A percentile compares a stretch with the other conserved stretches of the same genome.
Conservation (phyloP, 2,329 filamentous ascomycete genomes). For the Cladosporium sp. region DNA sequence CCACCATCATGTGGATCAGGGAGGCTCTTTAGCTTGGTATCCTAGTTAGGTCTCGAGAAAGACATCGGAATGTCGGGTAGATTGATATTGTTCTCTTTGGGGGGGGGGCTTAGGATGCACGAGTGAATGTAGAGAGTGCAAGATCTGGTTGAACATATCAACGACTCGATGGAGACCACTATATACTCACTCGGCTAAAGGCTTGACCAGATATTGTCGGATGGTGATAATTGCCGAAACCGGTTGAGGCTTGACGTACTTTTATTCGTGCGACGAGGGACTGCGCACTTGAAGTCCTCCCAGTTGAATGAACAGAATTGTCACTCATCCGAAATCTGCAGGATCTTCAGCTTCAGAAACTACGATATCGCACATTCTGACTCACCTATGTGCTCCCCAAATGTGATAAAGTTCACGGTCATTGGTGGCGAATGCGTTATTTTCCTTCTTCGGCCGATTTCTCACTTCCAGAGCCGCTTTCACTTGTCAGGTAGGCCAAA, state of each 20-base stretch:
- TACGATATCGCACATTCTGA: background rate
- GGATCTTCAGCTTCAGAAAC: background rate
- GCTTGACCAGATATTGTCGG: background rate
- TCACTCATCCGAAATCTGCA: background rate
- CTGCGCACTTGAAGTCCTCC: background rate
- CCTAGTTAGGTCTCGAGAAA: background rate
- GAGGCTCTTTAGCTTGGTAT: background rate
- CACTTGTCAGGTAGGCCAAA: too few species aligned
- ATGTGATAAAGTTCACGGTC: background rate
- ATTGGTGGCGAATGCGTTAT: background rate
- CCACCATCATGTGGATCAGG: background rate
- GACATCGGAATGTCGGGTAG: background rate
- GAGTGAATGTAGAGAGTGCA: background rate
- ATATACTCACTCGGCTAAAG: background rate
- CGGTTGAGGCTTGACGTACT: background rate
- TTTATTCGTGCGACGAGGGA: background rate
- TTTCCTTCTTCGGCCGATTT: too few species aligned
- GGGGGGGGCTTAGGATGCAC: background rate
- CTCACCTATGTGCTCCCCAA: background rate
- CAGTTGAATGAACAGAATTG: background rate
- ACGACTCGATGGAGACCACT: background rate
- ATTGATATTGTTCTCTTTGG: background rate
- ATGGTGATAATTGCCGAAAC: background rate
- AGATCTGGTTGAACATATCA: background rate
- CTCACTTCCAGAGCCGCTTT: too few species aligned